These are phyloP conservation scores for Magnusiomyces paraingens DNA, from an alignment of 1,139 yeast species.

Conservation along the genomic window DNA sequence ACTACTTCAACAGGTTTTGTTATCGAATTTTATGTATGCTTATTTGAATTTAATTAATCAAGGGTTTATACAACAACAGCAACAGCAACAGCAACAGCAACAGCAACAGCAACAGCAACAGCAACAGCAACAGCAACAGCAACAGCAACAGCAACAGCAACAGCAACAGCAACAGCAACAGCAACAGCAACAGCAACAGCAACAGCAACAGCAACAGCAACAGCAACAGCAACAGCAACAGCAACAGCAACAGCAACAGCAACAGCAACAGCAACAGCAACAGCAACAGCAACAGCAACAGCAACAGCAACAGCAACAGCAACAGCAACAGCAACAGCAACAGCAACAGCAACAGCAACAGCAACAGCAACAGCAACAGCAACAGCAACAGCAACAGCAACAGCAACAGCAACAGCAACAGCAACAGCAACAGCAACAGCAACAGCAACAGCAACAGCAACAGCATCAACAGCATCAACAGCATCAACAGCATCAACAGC, in stretches of 20 bases:
- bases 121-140: constrained; percentile 18
- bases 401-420: neutral
- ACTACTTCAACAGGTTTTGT: constrained; percentile 79
- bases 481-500: no score
- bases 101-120: constrained; percentile 23
- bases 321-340: constrained; percentile 19
- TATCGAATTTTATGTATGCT: constrained; percentile 96
- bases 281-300: constrained; percentile 8
- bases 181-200: constrained; percentile 8
- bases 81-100: constrained; percentile 15
- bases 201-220: constrained; percentile 7
- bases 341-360: constrained; percentile 11
- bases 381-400: neutral
- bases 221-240: constrained; percentile 18
- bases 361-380: constrained; percentile 11
- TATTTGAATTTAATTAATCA: constrained; percentile 92
- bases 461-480: no score
- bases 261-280: constrained; percentile 12
- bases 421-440: constrained; percentile 8
- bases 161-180: constrained; percentile 8
- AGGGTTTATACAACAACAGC: constrained; percentile 36
- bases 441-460: neutral
- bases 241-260: constrained; percentile 1
- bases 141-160: constrained; percentile 8
- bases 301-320: constrained; percentile 12